Conservation (phyloP, 768 basidiomycete genomes). For the Clitopilus passeckerianus region DNA sequence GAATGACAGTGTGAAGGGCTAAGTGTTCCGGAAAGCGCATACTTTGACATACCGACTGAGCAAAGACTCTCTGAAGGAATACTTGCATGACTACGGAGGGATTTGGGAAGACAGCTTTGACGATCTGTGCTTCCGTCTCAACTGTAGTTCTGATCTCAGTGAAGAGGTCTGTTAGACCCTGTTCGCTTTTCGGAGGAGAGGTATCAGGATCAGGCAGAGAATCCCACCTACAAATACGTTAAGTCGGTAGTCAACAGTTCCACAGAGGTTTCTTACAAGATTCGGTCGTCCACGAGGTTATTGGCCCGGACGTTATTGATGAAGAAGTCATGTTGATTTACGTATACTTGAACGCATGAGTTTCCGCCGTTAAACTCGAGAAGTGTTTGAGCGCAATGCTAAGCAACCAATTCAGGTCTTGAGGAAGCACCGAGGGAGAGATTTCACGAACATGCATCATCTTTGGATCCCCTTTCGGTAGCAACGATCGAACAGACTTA, state of each 20-base stretch:
- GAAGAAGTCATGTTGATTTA: slow-evolving; percentile 99
- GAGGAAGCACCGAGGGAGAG: neutral
- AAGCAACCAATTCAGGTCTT: neutral
- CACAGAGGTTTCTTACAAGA: slow-evolving; percentile 35
- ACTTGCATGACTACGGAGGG: slow-evolving; percentile 97
- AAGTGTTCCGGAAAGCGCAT: neutral
- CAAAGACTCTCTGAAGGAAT: slow-evolving; percentile 95
- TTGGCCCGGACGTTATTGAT: slow-evolving; percentile 83
- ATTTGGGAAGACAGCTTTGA: slow-evolving; percentile 97
- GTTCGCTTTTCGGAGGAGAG: slow-evolving; percentile 71
- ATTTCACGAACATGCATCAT: slow-evolving; percentile 86
- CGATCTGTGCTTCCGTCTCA: slow-evolving; percentile 94
- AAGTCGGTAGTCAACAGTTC: neutral
- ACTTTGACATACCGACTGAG: slow-evolving; percentile 74
- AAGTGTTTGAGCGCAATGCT: slow-evolving; percentile 97
- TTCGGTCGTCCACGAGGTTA: slow-evolving; percentile 47
- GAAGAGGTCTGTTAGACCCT: slow-evolving; percentile 76
- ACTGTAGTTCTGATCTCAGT: slow-evolving; percentile 87
- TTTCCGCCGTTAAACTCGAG: slow-evolving; percentile 97
- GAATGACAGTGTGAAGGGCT: neutral
- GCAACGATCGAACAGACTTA: slow-evolving; percentile 90
- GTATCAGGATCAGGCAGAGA: slow-evolving; percentile 75
- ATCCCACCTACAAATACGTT: slow-evolving; percentile 60
- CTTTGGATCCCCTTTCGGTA: slow-evolving; percentile 96
- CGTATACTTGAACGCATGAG: slow-evolving; percentile 97